Base-by-base conservation (phyloP, 495 filamentous ascomycete genomes). In the Daldinia vernicosa region DNA sequence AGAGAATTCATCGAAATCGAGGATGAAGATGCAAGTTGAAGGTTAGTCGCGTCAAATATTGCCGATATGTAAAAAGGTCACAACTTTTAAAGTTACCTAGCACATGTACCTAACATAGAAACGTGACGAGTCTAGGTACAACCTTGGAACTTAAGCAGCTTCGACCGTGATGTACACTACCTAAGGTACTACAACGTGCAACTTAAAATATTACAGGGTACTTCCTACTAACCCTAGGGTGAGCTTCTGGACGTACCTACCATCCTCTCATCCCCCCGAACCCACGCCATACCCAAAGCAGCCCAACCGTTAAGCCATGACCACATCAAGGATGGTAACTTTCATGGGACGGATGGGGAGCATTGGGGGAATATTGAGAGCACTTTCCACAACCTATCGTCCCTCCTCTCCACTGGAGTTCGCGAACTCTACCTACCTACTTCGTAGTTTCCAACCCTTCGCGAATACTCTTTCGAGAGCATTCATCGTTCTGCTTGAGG, bases 401-500 rank as follows among this genome's bases (percentile, higher is more conserved):
- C 43, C 50, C 52, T 57, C 33, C 65, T 72, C 61, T 68, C 70
- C 55, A 66, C 66, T 47, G 7, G 30, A 40, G 59, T 66, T 39
- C 57, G 55, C 57, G 62, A 66, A 69, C 60, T 63, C 43, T 54
- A 35, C 33, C 33, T 14, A 35, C n/a, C n/a, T n/a, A n/a, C n/a
- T n/a, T n/a, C n/a, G n/a, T n/a, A 60, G 51, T 52, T 69, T 66
- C 70, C 39, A 51, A 66, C 60, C 66, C 52, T 69, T 69, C 57
- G 62, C 66, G 66, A 52, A 52, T 73, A 35, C 70, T 68, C 65
- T 69, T 69, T 68, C 32, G 61, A 57, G 62, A 63, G 32, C 45
- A 68, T 68, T 69, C 61, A 69, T 69, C 50, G 70, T 69, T 66
- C 54, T 65, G 57, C 61, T 73, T 61, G 40, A 58, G 66, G 53